Percentiles rank a stretch among this genome's conserved stretches.
phyloP scores from a whole-genome alignment of 2,329 filamentous ascomycete species.

The Colletotrichum abscissum region DNA sequence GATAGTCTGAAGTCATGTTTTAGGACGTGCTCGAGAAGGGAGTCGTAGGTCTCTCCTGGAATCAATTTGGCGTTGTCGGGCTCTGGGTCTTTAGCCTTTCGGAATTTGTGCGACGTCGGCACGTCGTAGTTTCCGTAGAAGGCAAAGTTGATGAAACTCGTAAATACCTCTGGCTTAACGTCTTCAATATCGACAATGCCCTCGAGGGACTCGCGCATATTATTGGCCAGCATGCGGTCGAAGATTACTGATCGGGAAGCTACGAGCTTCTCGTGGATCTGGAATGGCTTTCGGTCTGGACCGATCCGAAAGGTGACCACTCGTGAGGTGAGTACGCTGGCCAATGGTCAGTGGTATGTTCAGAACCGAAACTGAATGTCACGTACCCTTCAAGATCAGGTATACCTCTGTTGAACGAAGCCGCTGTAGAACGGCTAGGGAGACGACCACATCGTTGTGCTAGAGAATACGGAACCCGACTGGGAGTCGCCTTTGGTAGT shows the following conservation, averaged over 20 bases:
- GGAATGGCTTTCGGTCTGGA: not conserved
- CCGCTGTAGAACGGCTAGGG: not conserved
- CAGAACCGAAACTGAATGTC: not conserved
- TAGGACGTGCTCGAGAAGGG: not conserved
- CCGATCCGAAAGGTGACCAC: not conserved
- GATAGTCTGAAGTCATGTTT: not conserved
- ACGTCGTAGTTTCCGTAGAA: conserved; percentile 1
- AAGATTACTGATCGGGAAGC: not conserved
- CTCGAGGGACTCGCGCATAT: not conserved
- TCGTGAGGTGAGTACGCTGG: conserved; percentile 1
- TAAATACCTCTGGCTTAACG: not conserved
- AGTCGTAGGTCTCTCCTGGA: not conserved
- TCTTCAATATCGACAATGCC: not conserved
- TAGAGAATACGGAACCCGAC: not conserved
- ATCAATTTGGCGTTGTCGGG: not conserved
- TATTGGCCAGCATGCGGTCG: not conserved
- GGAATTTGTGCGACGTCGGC: not conserved
- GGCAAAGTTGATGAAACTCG: not conserved
- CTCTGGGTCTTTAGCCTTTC: not conserved
- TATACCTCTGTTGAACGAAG: not conserved
- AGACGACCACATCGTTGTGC: not conserved
- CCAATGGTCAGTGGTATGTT: not conserved
- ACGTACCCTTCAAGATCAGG: not conserved
- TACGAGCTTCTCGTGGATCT: conserved; percentile 9
- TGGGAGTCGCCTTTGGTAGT: not conserved